Percentiles rank a stretch among this genome's conserved stretches.
Evolutionary conservation across 2,329 filamentous ascomycete genomes (phyloP).

Genomic region (Curvularia eragrostidis): DNA sequence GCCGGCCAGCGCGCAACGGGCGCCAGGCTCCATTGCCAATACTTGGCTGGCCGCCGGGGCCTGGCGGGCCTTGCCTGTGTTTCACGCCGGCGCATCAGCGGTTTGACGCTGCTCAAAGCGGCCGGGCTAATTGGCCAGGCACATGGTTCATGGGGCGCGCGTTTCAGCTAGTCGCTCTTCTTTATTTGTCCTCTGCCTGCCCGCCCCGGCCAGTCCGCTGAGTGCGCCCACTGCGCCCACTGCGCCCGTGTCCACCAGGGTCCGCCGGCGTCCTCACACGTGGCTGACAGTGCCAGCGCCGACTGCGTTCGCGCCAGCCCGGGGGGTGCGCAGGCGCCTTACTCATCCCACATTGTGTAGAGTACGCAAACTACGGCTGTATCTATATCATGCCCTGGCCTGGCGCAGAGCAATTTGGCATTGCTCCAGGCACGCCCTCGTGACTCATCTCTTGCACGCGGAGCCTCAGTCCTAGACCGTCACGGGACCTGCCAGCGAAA

Average conservation of each 20-base stretch:
- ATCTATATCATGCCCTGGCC: slow-evolving; percentile 13
- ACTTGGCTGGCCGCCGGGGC: slow-evolving; percentile 23
- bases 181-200: neutral
- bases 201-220: no score
- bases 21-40: slow-evolving; percentile 37
- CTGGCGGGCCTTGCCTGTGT: slow-evolving; percentile 24
- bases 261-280: neutral
- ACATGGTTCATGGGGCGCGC: slow-evolving; percentile 23
- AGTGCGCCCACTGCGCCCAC: no score
- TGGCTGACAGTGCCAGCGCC: neutral
- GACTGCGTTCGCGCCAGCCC: neutral
- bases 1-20: neutral
- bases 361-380: no score
- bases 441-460: slow-evolving; percentile 3
- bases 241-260: neutral
- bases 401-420: no score
- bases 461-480: neutral
- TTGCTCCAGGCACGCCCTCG: slow-evolving; percentile 2
- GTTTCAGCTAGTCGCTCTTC: slow-evolving; percentile 23
- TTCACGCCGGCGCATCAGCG: slow-evolving; percentile 35
- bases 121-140: slow-evolving; percentile 25
- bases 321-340: neutral
- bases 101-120: slow-evolving; percentile 42
- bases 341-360: no score
- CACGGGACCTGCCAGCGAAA: slow-evolving; percentile 10